Base-by-base conservation (phyloP, 257 asterid genomes). In the Solanum rostratum region DNA sequence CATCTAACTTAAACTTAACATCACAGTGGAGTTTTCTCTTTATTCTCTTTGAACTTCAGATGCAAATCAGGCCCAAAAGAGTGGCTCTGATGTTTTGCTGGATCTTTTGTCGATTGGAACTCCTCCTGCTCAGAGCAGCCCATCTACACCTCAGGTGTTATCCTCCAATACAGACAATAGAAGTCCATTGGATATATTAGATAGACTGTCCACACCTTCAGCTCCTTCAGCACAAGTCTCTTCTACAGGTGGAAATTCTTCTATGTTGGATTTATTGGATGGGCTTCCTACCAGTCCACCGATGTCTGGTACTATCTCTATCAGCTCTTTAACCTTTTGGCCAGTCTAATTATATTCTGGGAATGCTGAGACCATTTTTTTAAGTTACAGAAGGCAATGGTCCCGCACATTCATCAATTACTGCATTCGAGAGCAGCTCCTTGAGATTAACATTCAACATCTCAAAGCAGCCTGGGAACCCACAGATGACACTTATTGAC, bases 61-160 rank as follows among this genome's bases (percentile, higher is more conserved):
- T 83, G 73, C 86, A 81, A 93, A 84, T 91, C 95, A 89, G 81
- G 78, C 84, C 86, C 93, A 91, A 66, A 92, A 88, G 86, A 92
- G 90, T 84, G 95, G 95, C 79, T 86, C 95, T 4, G 98, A 95
- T 84, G 94, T 83, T 68, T 90, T 97, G 70, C 85, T 95, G 85
- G 99, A 95, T 89, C 98, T 95, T 86, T 87, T 97, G 86, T 95
- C 99, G 14, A 88, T 97, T 87, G 99, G 98, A 86, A 86, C 97
- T 84, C 90, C 97, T 88, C 91, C 95, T 81, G 87, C 92, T 86
- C 95, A 90, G 85, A 93, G 88, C 86, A 90, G 87, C 85, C 82
- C 94, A 15, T 53, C 97, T 80, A 84, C 85, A 84, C 89, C 92
- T 66, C 91, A 90, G 82, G 80, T 90, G 85, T 76, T 92, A 73